A percentile compares a stretch with the other conserved stretches of the same genome.
Conservation (phyloP, 164 flowering plant genomes). For the Brasenia schreberi region DNA sequence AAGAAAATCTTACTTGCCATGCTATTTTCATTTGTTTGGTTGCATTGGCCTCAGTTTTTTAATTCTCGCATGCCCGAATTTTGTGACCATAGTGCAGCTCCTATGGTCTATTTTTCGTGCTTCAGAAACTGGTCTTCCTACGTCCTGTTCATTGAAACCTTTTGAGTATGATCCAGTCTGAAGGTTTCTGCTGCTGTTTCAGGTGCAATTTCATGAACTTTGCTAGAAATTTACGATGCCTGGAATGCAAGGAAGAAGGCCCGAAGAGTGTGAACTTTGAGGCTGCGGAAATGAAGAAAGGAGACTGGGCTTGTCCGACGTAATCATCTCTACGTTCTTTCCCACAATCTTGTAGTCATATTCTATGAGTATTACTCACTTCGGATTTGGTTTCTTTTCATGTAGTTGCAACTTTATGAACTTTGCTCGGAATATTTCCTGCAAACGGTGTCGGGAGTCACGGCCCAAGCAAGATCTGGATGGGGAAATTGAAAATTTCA, state of each 20-base stretch:
- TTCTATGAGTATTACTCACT: not conserved
- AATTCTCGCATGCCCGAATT: too few relatives aligned
- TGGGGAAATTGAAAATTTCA: slow-evolving; percentile 15
- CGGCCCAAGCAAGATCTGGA: slow-evolving; percentile 32
- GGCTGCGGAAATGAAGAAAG: slow-evolving; percentile 53
- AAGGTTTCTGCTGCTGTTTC: slow-evolving; percentile 11
- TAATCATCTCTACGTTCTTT: slow-evolving; percentile 14
- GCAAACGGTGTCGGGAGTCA: slow-evolving; percentile 45
- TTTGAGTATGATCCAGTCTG: too few relatives aligned
- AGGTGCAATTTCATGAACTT: slow-evolving; percentile 77
- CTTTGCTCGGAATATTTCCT: slow-evolving; percentile 48
- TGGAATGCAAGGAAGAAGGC: slow-evolving; percentile 45
- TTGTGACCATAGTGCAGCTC: too few relatives aligned
- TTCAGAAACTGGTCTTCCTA: too few relatives aligned
- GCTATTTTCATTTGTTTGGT: too few relatives aligned
- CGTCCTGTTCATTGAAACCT: too few relatives aligned
- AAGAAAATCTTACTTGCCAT: too few relatives aligned
- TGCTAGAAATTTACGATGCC: slow-evolving; percentile 46
- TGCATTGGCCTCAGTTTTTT: too few relatives aligned
- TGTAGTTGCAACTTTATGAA: slow-evolving; percentile 73
- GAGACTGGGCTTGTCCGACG: slow-evolving; percentile 80
- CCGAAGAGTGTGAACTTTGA: slow-evolving; percentile 27
- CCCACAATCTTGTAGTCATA: not conserved
- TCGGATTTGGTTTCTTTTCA: not conserved
- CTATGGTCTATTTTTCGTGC: too few relatives aligned